Percentiles rank a stretch among this genome's conserved stretches.
Evolutionary conservation across 305 asterid species (phyloP).

Genomic region (Fraxinus sp.): DNA sequence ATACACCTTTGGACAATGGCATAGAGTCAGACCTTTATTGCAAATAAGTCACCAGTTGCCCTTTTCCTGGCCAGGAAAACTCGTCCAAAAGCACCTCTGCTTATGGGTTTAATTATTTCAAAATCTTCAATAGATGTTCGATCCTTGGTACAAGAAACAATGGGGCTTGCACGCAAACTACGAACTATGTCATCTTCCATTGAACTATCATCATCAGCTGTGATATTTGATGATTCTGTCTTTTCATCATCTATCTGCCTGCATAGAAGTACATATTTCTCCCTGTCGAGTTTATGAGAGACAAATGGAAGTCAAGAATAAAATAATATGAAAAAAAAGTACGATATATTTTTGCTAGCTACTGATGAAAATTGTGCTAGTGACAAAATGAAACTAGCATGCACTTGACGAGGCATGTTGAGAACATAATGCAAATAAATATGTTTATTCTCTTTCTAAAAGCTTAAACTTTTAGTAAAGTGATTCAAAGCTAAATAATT

Average conservation of each 20-base stretch:
- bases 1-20: slow-evolving; percentile 12
- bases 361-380: background rate
- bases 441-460: background rate
- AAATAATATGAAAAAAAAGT: background rate
- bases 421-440: slow-evolving; percentile 10
- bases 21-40: slow-evolving; percentile 75
- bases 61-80: slow-evolving; percentile 92
- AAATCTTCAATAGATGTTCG: slow-evolving; percentile 96
- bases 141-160: slow-evolving; percentile 71
- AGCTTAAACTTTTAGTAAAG: background rate
- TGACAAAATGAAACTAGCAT: background rate
- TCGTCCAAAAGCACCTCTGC: slow-evolving; percentile 98
- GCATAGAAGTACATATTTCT: slow-evolving; percentile 82
- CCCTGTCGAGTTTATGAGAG: slow-evolving; percentile 62
- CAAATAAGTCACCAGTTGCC: slow-evolving; percentile 95
- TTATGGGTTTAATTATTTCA: slow-evolving; percentile 96
- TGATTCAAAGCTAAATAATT: background rate
- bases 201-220: slow-evolving; percentile 67
- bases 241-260: slow-evolving; percentile 92
- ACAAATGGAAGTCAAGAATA: slow-evolving; percentile 26
- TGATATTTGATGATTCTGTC: slow-evolving; percentile 40
- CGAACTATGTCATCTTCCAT: slow-evolving; percentile 73
- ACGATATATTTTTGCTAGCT: background rate
- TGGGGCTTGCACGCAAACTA: slow-evolving; percentile 89
- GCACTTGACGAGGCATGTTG: background rate